Percentiles rank a stretch among this genome's conserved stretches.
phyloP scores from a whole-genome alignment of 2,329 filamentous ascomycete species.

The Alternaria conjuncta region DNA sequence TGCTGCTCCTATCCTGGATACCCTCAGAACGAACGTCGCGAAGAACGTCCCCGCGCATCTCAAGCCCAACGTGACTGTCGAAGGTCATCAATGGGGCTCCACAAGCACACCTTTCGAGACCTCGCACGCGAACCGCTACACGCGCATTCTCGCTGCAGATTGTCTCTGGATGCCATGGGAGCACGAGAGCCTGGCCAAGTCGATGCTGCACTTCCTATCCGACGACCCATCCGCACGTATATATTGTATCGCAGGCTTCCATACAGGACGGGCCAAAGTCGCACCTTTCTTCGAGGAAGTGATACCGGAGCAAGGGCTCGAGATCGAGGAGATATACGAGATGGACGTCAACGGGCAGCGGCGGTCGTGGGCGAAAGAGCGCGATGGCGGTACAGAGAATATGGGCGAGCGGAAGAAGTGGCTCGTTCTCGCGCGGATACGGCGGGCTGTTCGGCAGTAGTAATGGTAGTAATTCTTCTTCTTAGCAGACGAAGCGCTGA shows the following conservation, averaged over 20 bases:
- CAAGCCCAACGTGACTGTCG: constrained; percentile 51
- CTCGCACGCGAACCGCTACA: constrained; percentile 55
- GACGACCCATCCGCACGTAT: constrained; percentile 56
- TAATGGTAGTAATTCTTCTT: background rate
- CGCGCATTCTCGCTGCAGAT: constrained; percentile 72
- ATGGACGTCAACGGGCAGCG: constrained; percentile 69
- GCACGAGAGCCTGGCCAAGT: constrained; percentile 69
- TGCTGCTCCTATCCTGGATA: constrained; percentile 63
- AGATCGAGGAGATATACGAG: constrained; percentile 71
- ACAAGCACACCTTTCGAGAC: constrained; percentile 52
- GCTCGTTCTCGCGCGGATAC: constrained; percentile 64
- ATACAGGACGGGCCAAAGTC: constrained; percentile 72
- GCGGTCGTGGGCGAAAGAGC: constrained; percentile 63
- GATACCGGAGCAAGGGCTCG: constrained; percentile 58
- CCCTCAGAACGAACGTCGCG: constrained; percentile 64
- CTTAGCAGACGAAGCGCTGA: background rate
- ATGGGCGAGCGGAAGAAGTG: constrained; percentile 70
- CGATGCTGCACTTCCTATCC: constrained; percentile 68
- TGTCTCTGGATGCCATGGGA: constrained; percentile 78
- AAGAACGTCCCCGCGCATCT: constrained; percentile 57
- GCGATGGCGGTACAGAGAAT: constrained; percentile 68
- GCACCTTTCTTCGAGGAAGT: constrained; percentile 68
- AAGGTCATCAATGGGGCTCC: constrained; percentile 71
- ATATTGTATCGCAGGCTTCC: constrained; percentile 74
- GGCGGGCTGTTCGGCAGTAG: constrained; percentile 18